These are phyloP conservation scores for Floccularia luteovirens DNA, from an alignment of 768 basidiomycete species.

Conservation along the genomic window DNA sequence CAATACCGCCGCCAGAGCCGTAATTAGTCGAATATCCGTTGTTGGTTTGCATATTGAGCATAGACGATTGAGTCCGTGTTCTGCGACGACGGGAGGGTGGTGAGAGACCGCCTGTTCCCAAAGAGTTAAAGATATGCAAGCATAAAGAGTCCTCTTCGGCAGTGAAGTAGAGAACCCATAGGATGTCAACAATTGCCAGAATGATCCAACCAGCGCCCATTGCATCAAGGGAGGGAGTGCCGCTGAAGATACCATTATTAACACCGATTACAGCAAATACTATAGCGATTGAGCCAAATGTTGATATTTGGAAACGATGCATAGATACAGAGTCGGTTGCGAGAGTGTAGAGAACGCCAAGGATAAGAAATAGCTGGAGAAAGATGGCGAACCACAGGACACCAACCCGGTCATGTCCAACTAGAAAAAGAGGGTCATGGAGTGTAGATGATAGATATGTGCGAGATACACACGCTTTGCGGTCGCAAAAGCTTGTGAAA, in stretches of 20 bases:
- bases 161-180: conserved; percentile 97
- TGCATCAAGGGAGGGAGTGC: conserved; percentile 52
- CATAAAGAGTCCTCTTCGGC: conserved; percentile 89
- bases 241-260: conserved; percentile 58
- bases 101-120: conserved; percentile 80
- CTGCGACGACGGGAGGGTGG: conserved; percentile 76
- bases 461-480: conserved; percentile 32
- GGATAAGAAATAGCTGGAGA: conserved; percentile 64
- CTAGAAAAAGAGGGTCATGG: conserved; percentile 14
- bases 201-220: conserved; percentile 95
- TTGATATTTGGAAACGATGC: conserved; percentile 86
- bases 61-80: conserved; percentile 51
- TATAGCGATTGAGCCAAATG: conserved; percentile 81
- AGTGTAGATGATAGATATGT: background rate
- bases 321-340: conserved; percentile 89
- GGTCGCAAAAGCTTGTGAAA: conserved; percentile 62
- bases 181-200: conserved; percentile 82
- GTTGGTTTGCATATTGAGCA: conserved; percentile 53
- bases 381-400: conserved; percentile 82
- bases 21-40: conserved; percentile 64
- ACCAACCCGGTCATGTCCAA: conserved; percentile 42
- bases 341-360: conserved; percentile 68
- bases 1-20: conserved; percentile 61
- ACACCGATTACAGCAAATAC: conserved; percentile 81
- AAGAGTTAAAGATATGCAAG: conserved; percentile 80